Base-by-base conservation (phyloP, 805 yeast genomes). In the Pichia sporocuriosa region DNA sequence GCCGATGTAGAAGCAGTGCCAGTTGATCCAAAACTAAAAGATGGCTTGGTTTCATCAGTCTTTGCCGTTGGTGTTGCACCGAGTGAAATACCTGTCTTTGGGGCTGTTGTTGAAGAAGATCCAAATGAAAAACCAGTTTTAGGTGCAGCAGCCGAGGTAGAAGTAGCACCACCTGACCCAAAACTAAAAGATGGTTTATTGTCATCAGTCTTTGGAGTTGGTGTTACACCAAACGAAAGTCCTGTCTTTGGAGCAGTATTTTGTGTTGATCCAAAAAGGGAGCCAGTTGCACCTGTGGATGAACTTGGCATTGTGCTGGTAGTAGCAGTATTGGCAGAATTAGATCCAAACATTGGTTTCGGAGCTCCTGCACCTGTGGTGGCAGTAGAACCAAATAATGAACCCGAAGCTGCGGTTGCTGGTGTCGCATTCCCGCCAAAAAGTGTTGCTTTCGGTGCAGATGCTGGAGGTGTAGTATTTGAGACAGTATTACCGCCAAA, bases 141-240 rank as follows among this genome's bases (percentile, higher is more conserved):
- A 43, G 37, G 4, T 7, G 25, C 25, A 11, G 31, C 2, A 2
- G 15, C 10, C 13, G 38, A 7, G 17, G 39, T 23, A n/a, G n/a
- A n/a, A n/a, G n/a, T n/a, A n/a, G n/a, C n/a, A n/a, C n/a, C n/a
- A 10, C 25, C 25, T 10, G 30, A 19, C 8, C 46, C 47, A 27
- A 34, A 34, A 17, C 37, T 23, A 17, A 35, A 26, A 7, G 45
- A 10, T 23, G 42, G 28, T 34, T 15, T 17, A 30, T 30, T 30
- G 11, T 8, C 27, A 29, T n/a, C n/a, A n/a, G 40, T 30, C 9
- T 34, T 32, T 15, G 40, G 35, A 19, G 32, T 26, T 34, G 44
- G 9, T 24, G 47, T 26, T 11, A 36, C 38, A 17, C 57, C 56
- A 39, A 53, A 48, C 11, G 55, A 46, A 25, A 51, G 45, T 2